Percentiles rank a stretch among this genome's conserved stretches.
Evolutionary conservation across 2,329 filamentous ascomycete genomes (phyloP).

Genomic region (Remersonia thermophila): DNA sequence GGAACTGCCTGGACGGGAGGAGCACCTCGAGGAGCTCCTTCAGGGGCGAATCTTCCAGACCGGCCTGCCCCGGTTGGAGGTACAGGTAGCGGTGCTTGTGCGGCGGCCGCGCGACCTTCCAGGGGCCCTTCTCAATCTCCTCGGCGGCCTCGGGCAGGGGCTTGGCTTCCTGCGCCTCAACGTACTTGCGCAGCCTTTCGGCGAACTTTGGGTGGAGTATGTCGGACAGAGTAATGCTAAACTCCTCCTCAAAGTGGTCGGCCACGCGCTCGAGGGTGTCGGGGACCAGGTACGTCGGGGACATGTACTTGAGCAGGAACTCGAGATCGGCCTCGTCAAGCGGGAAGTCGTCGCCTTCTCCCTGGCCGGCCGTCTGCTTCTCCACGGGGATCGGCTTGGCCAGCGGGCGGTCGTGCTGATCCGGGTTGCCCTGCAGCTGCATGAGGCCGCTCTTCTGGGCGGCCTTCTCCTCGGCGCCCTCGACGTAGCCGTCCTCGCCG

Average conservation of each 20-base stretch:
- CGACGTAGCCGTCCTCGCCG: conserved; percentile 82
- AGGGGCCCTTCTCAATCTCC: conserved; percentile 48
- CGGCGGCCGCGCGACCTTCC: conserved; percentile 73
- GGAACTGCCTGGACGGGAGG: conserved; percentile 74
- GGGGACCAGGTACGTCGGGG: conserved; percentile 81
- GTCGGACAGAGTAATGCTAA: conserved; percentile 67
- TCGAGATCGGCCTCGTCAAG: conserved; percentile 72
- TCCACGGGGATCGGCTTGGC: conserved; percentile 40
- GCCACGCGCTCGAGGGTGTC: conserved; percentile 76
- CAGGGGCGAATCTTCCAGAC: conserved; percentile 43
- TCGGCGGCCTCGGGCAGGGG: conserved; percentile 33
- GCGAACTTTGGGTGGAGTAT: conserved; percentile 73
- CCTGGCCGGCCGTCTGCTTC: conserved; percentile 29
- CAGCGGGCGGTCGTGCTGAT: conserved; percentile 75
- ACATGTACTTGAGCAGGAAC: conserved; percentile 81
- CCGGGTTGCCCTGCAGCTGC: conserved; percentile 83
- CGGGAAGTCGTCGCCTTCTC: conserved; percentile 35
- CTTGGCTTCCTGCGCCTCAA: conserved; percentile 51
- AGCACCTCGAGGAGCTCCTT: conserved; percentile 71
- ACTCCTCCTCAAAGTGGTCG: conserved; percentile 70
- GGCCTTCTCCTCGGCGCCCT: conserved; percentile 78
- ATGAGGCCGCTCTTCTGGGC: conserved; percentile 83
- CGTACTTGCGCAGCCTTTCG: conserved; percentile 54
- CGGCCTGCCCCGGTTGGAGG: conserved; percentile 42
- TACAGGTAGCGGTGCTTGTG: conserved; percentile 94